A percentile compares a stretch with the other conserved stretches of the same genome.
These are phyloP conservation scores for Vigna nakashimae DNA, from an alignment of 306 rosid species.

Conservation along the genomic window DNA sequence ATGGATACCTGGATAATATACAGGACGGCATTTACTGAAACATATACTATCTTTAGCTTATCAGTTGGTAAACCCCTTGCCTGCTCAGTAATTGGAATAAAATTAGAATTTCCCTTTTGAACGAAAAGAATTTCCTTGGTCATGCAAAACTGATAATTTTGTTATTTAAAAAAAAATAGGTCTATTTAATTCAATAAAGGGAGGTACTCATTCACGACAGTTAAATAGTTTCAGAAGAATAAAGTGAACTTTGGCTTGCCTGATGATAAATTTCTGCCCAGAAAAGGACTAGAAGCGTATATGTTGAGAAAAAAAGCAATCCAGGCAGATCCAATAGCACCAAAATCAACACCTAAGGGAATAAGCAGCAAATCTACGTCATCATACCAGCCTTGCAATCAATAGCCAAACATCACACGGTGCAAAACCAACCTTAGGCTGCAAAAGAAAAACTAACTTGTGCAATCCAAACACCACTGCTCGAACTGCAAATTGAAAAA, in stretches of 20 bases:
- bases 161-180: not conserved
- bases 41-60: conserved; percentile 76
- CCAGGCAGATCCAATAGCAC: conserved; percentile 87
- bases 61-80: conserved; percentile 91
- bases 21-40: conserved; percentile 69
- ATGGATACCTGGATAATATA: conserved; percentile 78
- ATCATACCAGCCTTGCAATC: conserved; percentile 32
- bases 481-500: conserved; percentile 68
- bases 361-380: conserved; percentile 44
- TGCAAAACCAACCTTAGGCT: conserved; percentile 68
- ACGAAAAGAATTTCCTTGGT: not conserved
- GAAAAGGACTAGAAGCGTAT: conserved; percentile 90
- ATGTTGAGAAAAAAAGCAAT: conserved; percentile 87
- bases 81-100: conserved; percentile 54
- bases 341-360: conserved; percentile 70
- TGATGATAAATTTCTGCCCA: conserved; percentile 99
- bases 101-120: conserved; percentile 16
- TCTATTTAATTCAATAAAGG: not conserved
- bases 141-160: not conserved
- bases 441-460: conserved; percentile 69
- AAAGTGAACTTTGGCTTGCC: conserved; percentile 57
- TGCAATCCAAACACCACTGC: conserved; percentile 94
- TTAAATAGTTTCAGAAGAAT: not conserved
- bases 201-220: not conserved
- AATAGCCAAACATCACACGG: not conserved